These are phyloP conservation scores for Ilex aquifolium DNA, from an alignment of 257 asterid genomes.

Conservation along the genomic window DNA sequence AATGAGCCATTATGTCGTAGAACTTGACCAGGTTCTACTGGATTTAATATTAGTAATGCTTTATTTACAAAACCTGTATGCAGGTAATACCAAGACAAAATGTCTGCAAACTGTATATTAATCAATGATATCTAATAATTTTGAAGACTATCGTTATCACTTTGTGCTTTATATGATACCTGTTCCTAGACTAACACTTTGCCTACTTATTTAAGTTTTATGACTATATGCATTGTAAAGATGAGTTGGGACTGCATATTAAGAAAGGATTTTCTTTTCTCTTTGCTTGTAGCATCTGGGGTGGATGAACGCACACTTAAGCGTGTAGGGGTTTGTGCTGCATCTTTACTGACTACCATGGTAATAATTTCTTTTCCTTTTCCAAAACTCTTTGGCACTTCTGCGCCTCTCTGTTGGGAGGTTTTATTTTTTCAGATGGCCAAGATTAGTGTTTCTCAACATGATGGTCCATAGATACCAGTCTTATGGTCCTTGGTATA, in stretches of 20 bases:
- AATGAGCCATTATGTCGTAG: background rate
- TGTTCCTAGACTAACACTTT: background rate
- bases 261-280: constrained; percentile 9
- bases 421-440: background rate
- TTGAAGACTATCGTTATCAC: background rate
- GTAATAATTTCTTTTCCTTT: constrained; percentile 28
- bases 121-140: background rate
- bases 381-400: background rate
- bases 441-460: too few species aligned
- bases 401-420: background rate
- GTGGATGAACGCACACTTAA: constrained; percentile 92
- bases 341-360: constrained; percentile 98
- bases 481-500: background rate
- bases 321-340: constrained; percentile 99
- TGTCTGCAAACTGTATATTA: background rate
- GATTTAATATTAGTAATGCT: too few species aligned
- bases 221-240: too few species aligned
- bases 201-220: too few species aligned
- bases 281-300: constrained; percentile 94
- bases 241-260: too few species aligned
- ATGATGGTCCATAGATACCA: too few species aligned
- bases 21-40: background rate
- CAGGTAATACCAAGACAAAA: too few species aligned
- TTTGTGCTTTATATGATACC: background rate
- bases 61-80: too few species aligned